phyloP scores from a whole-genome alignment of 495 filamentous ascomycete genomes.

The Ramalina intermedia region DNA sequence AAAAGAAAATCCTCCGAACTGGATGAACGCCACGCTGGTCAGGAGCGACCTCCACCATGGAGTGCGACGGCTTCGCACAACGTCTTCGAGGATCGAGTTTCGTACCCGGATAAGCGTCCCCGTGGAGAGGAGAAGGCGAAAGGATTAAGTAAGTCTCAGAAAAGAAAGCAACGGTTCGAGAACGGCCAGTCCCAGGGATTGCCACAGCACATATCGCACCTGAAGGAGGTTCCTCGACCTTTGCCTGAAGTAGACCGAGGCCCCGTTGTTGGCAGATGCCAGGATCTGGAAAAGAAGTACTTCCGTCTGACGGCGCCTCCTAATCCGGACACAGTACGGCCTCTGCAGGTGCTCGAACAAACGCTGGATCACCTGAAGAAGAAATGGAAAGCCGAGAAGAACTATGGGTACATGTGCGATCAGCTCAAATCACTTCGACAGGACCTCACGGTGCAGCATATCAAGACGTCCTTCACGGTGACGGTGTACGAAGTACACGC shows the following conservation, averaged over 20 bases:
- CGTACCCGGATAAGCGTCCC: conserved; percentile 51
- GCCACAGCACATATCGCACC: conserved; percentile 33
- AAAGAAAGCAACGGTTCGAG: conserved; percentile 77
- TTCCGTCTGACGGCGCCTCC: conserved; percentile 85
- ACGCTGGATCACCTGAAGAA: conserved; percentile 79
- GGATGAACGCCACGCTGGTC: conserved; percentile 24
- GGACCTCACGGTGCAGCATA: conserved; percentile 94
- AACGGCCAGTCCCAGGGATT: conserved; percentile 17
- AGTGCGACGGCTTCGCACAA: conserved; percentile 48
- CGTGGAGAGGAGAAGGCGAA: conserved; percentile 33
- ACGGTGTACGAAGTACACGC: conserved; percentile 96
- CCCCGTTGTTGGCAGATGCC: conserved; percentile 73
- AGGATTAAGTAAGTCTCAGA: conserved; percentile 76
- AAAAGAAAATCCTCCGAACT: conserved; percentile 73
- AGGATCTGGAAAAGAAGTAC: conserved; percentile 83
- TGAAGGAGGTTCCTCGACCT: conserved; percentile 44
- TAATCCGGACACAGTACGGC: conserved; percentile 74
- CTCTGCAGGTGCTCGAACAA: conserved; percentile 62
- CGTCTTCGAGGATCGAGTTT: conserved; percentile 64
- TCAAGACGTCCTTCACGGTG: conserved; percentile 90
- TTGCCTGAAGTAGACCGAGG: conserved; percentile 47
- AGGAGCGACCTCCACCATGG: conserved; percentile 50
- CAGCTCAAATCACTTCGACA: conserved; percentile 98
- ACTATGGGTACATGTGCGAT: conserved; percentile 95
- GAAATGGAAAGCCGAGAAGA: conserved; percentile 87